phyloP scores from a whole-genome alignment of 495 filamentous ascomycete genomes.

The Bacidia rubella region DNA sequence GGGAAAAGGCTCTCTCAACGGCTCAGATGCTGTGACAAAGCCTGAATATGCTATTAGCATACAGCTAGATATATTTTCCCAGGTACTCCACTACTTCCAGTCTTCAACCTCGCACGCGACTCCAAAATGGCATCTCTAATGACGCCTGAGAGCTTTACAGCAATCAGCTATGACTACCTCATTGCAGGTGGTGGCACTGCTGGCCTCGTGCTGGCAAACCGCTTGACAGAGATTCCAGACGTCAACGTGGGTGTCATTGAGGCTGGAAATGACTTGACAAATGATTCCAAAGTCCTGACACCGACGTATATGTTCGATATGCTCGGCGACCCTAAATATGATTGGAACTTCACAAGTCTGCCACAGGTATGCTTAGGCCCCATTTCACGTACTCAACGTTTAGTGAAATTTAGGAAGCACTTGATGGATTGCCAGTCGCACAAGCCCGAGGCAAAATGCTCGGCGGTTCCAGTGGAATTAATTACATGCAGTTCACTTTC shows the following conservation, averaged over 20 bases:
- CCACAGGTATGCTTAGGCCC: slow-evolving; percentile 11
- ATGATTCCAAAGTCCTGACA: slow-evolving; percentile 2
- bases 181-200: slow-evolving; percentile 27
- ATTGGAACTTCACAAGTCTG: slow-evolving; percentile 15
- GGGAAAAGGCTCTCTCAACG: too few relatives aligned
- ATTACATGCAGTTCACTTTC: slow-evolving; percentile 36
- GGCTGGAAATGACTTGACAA: slow-evolving; percentile 29
- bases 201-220: slow-evolving; percentile 25
- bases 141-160: slow-evolving; percentile 2
- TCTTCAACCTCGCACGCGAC: not conserved
- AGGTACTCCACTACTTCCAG: too few relatives aligned
- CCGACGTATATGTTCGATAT: slow-evolving; percentile 8
- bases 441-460: slow-evolving; percentile 40
- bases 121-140: slow-evolving; percentile 3
- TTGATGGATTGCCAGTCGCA: slow-evolving; percentile 18
- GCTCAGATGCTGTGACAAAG: too few relatives aligned
- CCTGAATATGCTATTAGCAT: not conserved
- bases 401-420: slow-evolving; percentile 7
- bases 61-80: not conserved
- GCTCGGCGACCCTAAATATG: slow-evolving; percentile 17
- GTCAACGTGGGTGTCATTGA: slow-evolving; percentile 38
- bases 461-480: slow-evolving; percentile 44
- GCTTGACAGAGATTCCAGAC: slow-evolving; percentile 32
- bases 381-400: not conserved
- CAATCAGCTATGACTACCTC: slow-evolving; percentile 18